Conservation (phyloP, 139 green algal species). For the Nannochloris sp. region DNA sequence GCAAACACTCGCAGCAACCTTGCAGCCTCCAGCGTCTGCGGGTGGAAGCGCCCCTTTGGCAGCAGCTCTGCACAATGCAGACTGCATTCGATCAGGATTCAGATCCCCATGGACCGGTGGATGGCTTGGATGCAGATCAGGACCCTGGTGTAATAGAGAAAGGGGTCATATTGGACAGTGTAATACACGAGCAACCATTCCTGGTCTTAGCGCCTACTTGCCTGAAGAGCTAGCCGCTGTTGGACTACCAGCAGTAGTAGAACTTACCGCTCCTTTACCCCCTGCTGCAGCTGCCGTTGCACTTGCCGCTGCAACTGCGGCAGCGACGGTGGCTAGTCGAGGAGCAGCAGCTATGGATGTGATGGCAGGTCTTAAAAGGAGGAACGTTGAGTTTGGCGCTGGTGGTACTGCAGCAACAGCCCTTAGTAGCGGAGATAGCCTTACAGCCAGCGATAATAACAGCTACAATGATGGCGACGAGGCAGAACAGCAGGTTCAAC, state of each 20-base stretch:
- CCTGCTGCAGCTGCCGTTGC: constrained; percentile 19
- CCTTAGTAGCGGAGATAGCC: background rate
- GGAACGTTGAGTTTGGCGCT: background rate
- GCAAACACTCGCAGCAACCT: constrained; percentile 1
- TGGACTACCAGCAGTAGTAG: constrained; percentile 2
- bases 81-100: constrained; percentile 5
- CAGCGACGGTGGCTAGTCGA: background rate
- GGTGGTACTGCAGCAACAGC: background rate
- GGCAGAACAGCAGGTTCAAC: background rate
- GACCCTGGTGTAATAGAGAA: constrained; percentile 13
- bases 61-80: constrained; percentile 12
- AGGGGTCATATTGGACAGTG: constrained; percentile 1
- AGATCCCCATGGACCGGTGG: background rate
- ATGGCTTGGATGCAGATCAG: constrained; percentile 16
- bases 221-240: constrained; percentile 15
- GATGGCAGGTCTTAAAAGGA: background rate
- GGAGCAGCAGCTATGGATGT: background rate
- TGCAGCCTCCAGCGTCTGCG: too few relatives aligned
- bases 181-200: constrained; percentile 4
- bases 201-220: constrained; percentile 21
- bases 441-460: background rate
- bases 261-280: too few relatives aligned
- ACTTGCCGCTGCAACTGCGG: background rate
- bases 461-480: background rate
- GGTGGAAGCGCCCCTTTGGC: constrained; percentile 8